Percentiles rank a stretch among this genome's conserved stretches.
These are phyloP conservation scores for Solanum dulcamara DNA, from an alignment of 257 asterid genomes.

Conservation along the genomic window DNA sequence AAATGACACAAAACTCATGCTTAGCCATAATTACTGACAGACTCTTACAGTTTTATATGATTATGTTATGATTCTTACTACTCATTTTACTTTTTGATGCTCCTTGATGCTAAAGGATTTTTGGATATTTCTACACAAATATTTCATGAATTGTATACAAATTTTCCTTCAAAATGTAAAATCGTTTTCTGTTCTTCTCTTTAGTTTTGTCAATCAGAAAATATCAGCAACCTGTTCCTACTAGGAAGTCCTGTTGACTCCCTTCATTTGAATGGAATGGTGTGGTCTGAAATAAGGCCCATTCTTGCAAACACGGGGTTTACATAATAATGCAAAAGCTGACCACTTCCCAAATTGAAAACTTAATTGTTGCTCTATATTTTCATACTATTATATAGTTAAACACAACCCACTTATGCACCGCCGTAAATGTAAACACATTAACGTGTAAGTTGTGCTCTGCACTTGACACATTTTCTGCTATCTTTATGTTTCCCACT, in stretches of 20 bases:
- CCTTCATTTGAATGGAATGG: not conserved
- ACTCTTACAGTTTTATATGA: not conserved
- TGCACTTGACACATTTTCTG: not conserved
- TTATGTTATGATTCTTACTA: not conserved
- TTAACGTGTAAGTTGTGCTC: not conserved
- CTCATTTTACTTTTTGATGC: not conserved
- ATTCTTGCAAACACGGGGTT: not conserved
- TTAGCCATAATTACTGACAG: not conserved
- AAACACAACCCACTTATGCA: not conserved
- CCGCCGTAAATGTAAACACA: not conserved
- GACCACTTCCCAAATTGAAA: not conserved
- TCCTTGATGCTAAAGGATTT: not conserved
- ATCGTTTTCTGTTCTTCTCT: not conserved
- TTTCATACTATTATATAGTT: not conserved
- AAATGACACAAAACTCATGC: not conserved
- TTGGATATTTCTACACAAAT: not conserved
- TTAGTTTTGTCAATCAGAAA: not conserved
- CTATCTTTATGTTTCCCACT: not conserved
- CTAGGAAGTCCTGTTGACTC: not conserved
- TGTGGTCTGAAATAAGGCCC: not conserved
- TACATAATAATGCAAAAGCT: not conserved
- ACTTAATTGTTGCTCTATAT: not conserved
- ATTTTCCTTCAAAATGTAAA: not conserved
- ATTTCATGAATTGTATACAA: not conserved
- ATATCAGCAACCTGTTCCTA: not conserved